phyloP scores from a whole-genome alignment of 306 rosid genomes.

The Trifolium subterraneum region DNA sequence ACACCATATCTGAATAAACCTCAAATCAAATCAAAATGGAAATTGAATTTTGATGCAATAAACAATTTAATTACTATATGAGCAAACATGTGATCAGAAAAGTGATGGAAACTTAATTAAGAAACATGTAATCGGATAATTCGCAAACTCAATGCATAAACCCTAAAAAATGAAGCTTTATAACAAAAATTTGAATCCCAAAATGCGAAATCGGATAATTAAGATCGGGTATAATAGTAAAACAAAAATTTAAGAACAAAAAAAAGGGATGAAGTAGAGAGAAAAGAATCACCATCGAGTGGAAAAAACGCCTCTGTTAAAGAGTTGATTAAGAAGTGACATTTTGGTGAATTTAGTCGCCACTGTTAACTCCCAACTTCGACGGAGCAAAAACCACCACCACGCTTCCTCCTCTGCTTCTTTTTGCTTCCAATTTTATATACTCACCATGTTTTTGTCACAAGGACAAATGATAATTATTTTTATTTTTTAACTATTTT shows the following conservation, averaged over 20 bases:
- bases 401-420: not conserved
- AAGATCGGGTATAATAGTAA: not conserved
- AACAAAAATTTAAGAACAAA: not conserved
- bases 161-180: conserved; percentile 4
- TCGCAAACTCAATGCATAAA: not conserved
- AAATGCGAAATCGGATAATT: conserved; percentile 22
- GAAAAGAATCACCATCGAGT: conserved; percentile 71
- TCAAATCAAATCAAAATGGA: conserved; percentile 8
- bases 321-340: conserved; percentile 95
- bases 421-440: not conserved
- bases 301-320: conserved; percentile 87
- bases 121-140: conserved; percentile 15
- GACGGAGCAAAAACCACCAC: not conserved
- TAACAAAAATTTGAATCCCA: not conserved
- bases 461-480: not conserved
- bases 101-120: not conserved
- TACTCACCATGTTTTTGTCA: not conserved
- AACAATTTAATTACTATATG: not conserved
- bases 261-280: not conserved
- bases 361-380: not conserved
- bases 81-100: not conserved
- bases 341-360: conserved; percentile 44
- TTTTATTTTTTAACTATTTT: too few species aligned
- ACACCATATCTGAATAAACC: conserved; percentile 26
- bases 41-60: conserved; percentile 18